Evolutionary conservation across 805 yeast species (phyloP).

Genomic region (Candida endomychidarum): DNA sequence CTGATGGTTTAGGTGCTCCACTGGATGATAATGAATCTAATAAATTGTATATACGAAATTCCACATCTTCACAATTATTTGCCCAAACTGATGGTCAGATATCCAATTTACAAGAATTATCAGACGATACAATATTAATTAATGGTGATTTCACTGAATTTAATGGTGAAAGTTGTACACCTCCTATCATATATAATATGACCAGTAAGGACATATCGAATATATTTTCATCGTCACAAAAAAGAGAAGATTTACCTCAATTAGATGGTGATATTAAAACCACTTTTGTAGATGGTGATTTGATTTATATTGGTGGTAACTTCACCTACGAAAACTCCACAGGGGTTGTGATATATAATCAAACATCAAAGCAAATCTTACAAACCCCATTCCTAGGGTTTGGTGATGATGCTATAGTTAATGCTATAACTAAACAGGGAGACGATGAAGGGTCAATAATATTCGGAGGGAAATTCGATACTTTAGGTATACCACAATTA

Average conservation of each 20-base stretch:
- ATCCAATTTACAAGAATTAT: conserved; percentile 25
- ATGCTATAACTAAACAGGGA: conserved; percentile 55
- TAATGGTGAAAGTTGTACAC: conserved; percentile 23
- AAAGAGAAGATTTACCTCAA: conserved; percentile 18
- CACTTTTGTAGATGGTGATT: conserved; percentile 39
- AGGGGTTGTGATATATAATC: conserved; percentile 68
- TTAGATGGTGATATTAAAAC: conserved; percentile 32
- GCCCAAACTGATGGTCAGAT: conserved; percentile 35
- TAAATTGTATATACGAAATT: conserved; percentile 25
- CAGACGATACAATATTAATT: conserved; percentile 29
- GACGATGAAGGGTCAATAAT: conserved; percentile 50
- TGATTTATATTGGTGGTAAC: conserved; percentile 80
- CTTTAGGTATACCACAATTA: conserved; percentile 54
- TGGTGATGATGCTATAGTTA: conserved; percentile 54
- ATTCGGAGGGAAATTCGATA: conserved; percentile 76
- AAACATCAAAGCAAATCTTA: conserved; percentile 36
- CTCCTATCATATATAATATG: conserved; percentile 39
- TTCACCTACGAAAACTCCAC: conserved; percentile 52
- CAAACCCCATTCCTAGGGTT: conserved; percentile 77
- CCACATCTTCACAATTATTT: conserved; percentile 19
- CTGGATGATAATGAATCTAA: conserved; percentile 8
- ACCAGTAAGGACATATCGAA: conserved; percentile 24
- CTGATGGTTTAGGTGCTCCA: conserved; percentile 18
- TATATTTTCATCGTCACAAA: conserved; percentile 18
- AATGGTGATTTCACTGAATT: conserved; percentile 38